Evolutionary conservation across 1,139 yeast genomes (phyloP), one percentile per base, ranked within the genome.

Genomic region (Pichia sp.): DNA sequence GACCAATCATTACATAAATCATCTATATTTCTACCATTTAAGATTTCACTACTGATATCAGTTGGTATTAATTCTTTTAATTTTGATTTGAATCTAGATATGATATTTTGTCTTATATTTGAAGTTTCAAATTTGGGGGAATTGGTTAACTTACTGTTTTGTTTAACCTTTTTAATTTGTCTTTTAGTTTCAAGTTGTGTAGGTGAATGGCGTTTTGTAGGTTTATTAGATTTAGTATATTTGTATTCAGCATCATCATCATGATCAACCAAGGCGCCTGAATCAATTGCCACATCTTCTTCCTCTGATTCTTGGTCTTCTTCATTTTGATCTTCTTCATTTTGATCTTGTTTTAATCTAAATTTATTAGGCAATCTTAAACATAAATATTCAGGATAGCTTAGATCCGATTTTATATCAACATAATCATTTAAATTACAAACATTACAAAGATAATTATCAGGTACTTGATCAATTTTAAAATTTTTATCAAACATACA

Each of bases 401-500:
- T 49, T 70, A 42, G 36, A 61, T 58, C 41, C 62, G 62, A 43
- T 56, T 67, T 58, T 14, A 67, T 63, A 58, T 72, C 77, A 25
- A 44, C 46, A 9, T 53, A 48, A 45, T 65, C 57, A 2, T 62
- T 61, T 1, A 80, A 77, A 51, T 72, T 73, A 63, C 88, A 83
- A 33, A 69, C 66, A 54, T 73, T 73, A 65, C 87, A 83, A 30
- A 61, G 58, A 62, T 82, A 82, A 33, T 66, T 65, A 11, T 75
- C 74, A 1, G 84, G 82, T 2, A 75, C 62, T 34, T 65, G 67
- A 6, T 65, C 63, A 22, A 53, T 45, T 47, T 67, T 70, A 51
- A 68, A 70, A 25, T 67, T 66, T 60, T 75, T 68, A 46, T 76
- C 82, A 46, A 87, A 78, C 78, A 87, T 78, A 67, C 96, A 89